Percentiles rank a stretch among this genome's conserved stretches.
Evolutionary conservation across 192 early-diverging fungal genomes (phyloP).

Genomic region (Podila epigama): DNA sequence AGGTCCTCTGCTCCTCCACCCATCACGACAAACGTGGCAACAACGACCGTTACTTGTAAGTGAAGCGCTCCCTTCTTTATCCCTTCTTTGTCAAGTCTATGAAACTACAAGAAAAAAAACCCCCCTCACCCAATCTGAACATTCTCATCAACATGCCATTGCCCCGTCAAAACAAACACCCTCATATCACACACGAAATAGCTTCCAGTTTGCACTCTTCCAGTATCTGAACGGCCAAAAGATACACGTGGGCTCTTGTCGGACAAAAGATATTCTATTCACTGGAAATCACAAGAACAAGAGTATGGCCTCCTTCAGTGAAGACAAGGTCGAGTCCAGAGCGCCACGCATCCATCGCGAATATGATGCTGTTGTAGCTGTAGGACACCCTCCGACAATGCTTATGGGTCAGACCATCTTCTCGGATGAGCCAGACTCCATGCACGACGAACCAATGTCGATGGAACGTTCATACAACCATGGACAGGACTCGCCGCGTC

Average conservation of each 20-base stretch:
- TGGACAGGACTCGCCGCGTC: not conserved
- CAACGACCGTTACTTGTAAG: slow-evolving; percentile 49
- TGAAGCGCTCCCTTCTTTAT: not conserved
- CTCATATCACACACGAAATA: too few species aligned
- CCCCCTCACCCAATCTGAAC: too few species aligned
- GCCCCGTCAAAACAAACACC: too few species aligned
- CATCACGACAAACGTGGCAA: slow-evolving; percentile 48
- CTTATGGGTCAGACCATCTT: slow-evolving; percentile 29
- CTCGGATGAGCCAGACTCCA: slow-evolving; percentile 46
- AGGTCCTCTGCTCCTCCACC: slow-evolving; percentile 39
- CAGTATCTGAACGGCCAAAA: slow-evolving; percentile 39
- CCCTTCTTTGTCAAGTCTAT: not conserved
- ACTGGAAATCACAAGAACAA: slow-evolving; percentile 50
- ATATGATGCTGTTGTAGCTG: slow-evolving; percentile 7
- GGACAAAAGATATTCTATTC: slow-evolving; percentile 46
- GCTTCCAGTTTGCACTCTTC: slow-evolving; percentile 42
- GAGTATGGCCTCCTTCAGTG: slow-evolving; percentile 48
- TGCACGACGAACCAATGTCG: slow-evolving; percentile 19
- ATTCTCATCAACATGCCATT: too few species aligned
- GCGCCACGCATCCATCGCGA: slow-evolving; percentile 11
- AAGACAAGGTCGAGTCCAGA: slow-evolving; percentile 37
- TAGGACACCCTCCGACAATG: slow-evolving; percentile 5
- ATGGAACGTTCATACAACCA: slow-evolving; percentile 12
- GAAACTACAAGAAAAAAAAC: too few species aligned
- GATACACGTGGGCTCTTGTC: slow-evolving; percentile 35